A percentile compares a stretch with the other conserved stretches of the same genome.
Evolutionary conservation across 495 filamentous ascomycete genomes (phyloP).

Genomic region (Penicillium daleae): DNA sequence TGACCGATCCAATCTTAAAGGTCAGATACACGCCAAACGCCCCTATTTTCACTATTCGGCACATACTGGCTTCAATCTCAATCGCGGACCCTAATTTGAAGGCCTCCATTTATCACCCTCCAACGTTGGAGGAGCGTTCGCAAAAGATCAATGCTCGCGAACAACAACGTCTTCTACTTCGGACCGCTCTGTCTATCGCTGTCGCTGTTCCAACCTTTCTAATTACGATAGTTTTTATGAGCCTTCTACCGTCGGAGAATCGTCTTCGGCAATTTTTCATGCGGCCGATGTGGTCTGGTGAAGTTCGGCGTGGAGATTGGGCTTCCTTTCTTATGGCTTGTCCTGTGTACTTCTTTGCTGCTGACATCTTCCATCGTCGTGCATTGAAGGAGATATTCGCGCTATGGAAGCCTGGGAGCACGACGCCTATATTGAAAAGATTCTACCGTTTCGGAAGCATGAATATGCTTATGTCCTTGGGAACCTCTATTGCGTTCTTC

Average conservation of each 20-base stretch:
- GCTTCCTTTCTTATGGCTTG: constrained; percentile 73
- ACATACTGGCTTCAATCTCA: constrained; percentile 63
- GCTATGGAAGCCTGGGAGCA: constrained; percentile 69
- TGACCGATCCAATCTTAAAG: constrained; percentile 59
- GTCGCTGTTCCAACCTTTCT: constrained; percentile 75
- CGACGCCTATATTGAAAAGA: constrained; percentile 62
- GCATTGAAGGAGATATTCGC: constrained; percentile 70
- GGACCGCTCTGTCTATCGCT: constrained; percentile 62
- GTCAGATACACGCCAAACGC: constrained; percentile 63
- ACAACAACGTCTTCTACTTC: constrained; percentile 53
- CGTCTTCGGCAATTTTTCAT: constrained; percentile 57
- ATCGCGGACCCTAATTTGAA: constrained; percentile 61
- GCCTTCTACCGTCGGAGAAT: constrained; percentile 57
- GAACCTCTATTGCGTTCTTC: constrained; percentile 78
- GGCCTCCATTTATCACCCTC: constrained; percentile 66
- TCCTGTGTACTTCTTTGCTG: constrained; percentile 75
- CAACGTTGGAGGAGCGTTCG: constrained; percentile 72
- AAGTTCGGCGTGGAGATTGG: constrained; percentile 68
- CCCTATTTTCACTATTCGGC: constrained; percentile 60
- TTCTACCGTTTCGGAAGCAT: constrained; percentile 86
- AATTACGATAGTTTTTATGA: constrained; percentile 81
- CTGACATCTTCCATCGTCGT: constrained; percentile 72
- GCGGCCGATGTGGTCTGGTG: constrained; percentile 60
- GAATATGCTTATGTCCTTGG: constrained; percentile 79
- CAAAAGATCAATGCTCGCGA: constrained; percentile 59